Evolutionary conservation across 2,329 filamentous ascomycete species (phyloP).

Genomic region (Chrysoporthe puriensis): DNA sequence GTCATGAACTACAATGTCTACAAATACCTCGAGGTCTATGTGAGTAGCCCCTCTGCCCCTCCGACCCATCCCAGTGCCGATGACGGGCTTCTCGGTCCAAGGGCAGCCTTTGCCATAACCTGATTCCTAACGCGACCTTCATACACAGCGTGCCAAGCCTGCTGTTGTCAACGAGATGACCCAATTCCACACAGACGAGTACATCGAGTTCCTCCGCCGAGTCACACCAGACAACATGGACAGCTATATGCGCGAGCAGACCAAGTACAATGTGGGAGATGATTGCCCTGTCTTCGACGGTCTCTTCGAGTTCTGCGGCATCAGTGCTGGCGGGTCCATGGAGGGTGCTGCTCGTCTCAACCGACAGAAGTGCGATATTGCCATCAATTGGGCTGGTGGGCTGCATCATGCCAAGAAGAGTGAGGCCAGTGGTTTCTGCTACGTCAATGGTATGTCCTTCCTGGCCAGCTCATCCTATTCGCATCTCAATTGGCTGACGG

Average conservation of each 20-base stretch:
- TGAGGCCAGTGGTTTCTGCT: constrained; percentile 96
- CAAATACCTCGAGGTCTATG: constrained; percentile 94
- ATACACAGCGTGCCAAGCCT: constrained; percentile 73
- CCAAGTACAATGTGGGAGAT: constrained; percentile 91
- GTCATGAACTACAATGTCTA: constrained; percentile 96
- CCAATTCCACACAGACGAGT: constrained; percentile 92
- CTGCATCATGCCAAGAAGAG: constrained; percentile 97
- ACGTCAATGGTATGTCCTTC: constrained; percentile 82
- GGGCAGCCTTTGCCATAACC: constrained; percentile 37
- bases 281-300: constrained; percentile 98
- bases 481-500: constrained; percentile 11
- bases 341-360: constrained; percentile 90
- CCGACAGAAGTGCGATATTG: constrained; percentile 91
- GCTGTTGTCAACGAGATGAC: constrained; percentile 89
- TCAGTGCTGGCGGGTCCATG: constrained; percentile 92
- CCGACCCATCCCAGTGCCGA: constrained; percentile 32
- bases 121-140: constrained; percentile 35
- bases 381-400: constrained; percentile 97
- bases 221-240: constrained; percentile 99
- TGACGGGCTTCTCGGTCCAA: background rate
- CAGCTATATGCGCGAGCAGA: constrained; percentile 85
- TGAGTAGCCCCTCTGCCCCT: constrained; percentile 62
- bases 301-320: constrained; percentile 94
- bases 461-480: constrained; percentile 47
- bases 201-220: constrained; percentile 92